Percentiles rank a stretch among this genome's conserved stretches.
phyloP scores from a whole-genome alignment of 2,329 filamentous ascomycete genomes.

The Botrytis paeoniae region DNA sequence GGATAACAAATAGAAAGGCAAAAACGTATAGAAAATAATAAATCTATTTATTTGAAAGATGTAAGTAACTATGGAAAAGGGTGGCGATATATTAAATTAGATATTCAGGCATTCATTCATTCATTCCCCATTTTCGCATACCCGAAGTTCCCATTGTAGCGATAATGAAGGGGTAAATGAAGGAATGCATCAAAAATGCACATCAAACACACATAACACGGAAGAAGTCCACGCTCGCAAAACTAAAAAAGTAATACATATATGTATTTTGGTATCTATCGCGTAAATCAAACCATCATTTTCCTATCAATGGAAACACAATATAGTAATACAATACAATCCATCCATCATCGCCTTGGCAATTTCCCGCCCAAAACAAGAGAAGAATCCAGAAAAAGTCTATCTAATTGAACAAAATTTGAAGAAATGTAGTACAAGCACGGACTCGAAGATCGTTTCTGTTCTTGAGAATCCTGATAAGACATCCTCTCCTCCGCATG shows the following conservation, averaged over 20 bases:
- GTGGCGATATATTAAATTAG: background rate
- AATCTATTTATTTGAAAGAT: too few relatives aligned
- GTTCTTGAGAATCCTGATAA: background rate
- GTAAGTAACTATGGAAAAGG: too few relatives aligned
- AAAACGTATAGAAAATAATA: too few relatives aligned
- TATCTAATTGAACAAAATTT: background rate
- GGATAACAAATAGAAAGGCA: too few relatives aligned
- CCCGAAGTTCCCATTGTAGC: background rate
- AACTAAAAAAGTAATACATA: background rate
- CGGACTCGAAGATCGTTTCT: background rate
- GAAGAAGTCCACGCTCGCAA: background rate
- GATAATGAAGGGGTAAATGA: background rate
- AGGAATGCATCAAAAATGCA: background rate
- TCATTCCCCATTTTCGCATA: background rate
- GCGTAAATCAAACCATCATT: background rate
- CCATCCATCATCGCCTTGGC: background rate
- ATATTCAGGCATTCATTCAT: background rate
- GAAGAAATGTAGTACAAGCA: background rate
- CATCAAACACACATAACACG: background rate
- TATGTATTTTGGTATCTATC: background rate
- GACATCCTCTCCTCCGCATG: background rate
- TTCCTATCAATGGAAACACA: background rate
- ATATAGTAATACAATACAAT: background rate
- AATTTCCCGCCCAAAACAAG: background rate
- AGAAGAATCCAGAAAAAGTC: background rate